These are phyloP conservation scores for Theileria sp. DNA, from an alignment of 169 alveolate genomes.

Conservation along the genomic window DNA sequence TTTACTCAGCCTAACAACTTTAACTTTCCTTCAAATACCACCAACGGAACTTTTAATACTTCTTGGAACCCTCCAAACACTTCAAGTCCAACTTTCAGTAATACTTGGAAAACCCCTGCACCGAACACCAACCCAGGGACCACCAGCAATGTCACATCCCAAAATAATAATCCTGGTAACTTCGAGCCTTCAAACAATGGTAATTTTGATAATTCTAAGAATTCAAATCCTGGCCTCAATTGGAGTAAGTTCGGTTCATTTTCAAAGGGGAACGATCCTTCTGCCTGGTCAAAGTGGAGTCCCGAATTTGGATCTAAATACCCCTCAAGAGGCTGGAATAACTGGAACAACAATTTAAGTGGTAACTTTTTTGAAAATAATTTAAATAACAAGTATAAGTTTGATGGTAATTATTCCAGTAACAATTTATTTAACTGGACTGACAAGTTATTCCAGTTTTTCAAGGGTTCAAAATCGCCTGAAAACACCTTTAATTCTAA, in stretches of 20 bases:
- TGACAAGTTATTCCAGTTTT: neutral
- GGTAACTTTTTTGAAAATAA: neutral
- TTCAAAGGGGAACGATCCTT: neutral
- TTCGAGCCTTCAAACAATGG: neutral
- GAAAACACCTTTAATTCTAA: neutral
- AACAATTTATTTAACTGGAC: neutral
- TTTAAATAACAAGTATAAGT: constrained; percentile 5
- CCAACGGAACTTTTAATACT: neutral
- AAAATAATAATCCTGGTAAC: neutral
- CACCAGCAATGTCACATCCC: neutral
- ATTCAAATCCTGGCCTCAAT: neutral
- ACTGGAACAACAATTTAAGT: neutral
- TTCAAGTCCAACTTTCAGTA: neutral
- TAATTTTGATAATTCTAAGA: neutral
- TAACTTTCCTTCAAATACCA: neutral
- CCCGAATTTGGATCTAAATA: neutral
- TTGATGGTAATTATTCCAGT: constrained; percentile 4
- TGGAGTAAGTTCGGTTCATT: neutral
- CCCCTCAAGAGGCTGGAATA: neutral
- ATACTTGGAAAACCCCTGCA: neutral
- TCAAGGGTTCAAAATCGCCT: constrained; percentile 11
- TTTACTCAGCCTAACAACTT: neutral
- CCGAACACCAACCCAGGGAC: neutral
- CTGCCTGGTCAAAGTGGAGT: neutral
- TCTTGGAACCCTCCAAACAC: neutral